A percentile compares a stretch with the other conserved stretches of the same genome.
Evolutionary conservation across 768 basidiomycete species (phyloP).

Genomic region (Tremella fuciformis): DNA sequence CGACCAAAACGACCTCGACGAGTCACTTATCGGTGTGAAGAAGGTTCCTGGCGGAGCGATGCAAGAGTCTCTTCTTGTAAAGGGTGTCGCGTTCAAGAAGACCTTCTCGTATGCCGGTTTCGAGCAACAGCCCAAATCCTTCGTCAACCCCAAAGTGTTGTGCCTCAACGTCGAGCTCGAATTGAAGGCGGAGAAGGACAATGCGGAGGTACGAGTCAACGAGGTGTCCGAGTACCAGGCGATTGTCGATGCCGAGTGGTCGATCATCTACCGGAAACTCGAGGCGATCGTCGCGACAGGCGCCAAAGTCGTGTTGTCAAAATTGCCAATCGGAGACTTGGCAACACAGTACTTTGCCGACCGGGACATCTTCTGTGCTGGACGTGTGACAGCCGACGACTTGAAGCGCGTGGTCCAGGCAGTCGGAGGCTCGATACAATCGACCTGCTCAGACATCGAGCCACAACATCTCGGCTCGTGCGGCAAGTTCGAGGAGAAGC

Average conservation of each 20-base stretch:
- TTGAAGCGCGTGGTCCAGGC: slow-evolving; percentile 92
- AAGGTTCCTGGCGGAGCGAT: slow-evolving; percentile 96
- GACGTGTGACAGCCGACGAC: slow-evolving; percentile 85
- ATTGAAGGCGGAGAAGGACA: slow-evolving; percentile 98
- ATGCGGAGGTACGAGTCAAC: slow-evolving; percentile 96
- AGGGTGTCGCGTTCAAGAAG: slow-evolving; percentile 97
- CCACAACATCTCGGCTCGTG: slow-evolving; percentile 92
- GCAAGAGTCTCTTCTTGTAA: slow-evolving; percentile 87
- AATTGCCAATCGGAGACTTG: slow-evolving; percentile 95
- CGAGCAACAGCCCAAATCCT: slow-evolving; percentile 95
- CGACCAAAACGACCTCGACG: slow-evolving; percentile 90
- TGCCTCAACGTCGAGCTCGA: slow-evolving; percentile 97
- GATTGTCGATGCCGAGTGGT: slow-evolving; percentile 99
- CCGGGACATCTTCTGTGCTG: slow-evolving; percentile 97
- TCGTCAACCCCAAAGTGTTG: slow-evolving; percentile 80
- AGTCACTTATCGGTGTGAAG: slow-evolving; percentile 93
- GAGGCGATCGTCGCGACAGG: slow-evolving; percentile 94
- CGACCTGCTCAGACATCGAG: slow-evolving; percentile 87
- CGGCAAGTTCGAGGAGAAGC: slow-evolving; percentile 84
- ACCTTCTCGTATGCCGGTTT: slow-evolving; percentile 99
- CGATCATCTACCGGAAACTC: slow-evolving; percentile 96
- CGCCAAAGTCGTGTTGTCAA: slow-evolving; percentile 94
- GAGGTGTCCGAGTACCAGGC: slow-evolving; percentile 97
- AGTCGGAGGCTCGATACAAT: slow-evolving; percentile 89
- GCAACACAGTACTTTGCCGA: slow-evolving; percentile 99